Percentiles rank a stretch among this genome's conserved stretches.
phyloP scores from a whole-genome alignment of 306 rosid genomes.

The Comarum palustre region DNA sequence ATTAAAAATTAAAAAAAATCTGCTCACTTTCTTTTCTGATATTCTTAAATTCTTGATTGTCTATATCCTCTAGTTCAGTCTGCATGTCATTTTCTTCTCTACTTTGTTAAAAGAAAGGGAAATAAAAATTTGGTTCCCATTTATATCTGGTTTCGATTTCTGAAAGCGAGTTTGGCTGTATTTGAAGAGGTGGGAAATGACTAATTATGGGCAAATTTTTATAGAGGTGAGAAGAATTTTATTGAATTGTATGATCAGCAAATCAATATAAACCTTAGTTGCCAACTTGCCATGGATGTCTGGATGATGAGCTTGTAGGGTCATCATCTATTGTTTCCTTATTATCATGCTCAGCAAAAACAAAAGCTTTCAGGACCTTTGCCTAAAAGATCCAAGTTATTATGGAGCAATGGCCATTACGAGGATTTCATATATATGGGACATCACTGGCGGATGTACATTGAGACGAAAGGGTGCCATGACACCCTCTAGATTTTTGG shows the following conservation, averaged over 20 bases:
- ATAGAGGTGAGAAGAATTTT: background rate
- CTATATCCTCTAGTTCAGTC: background rate
- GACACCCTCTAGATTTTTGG: too few species aligned
- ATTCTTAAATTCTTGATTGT: background rate
- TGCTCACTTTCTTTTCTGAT: background rate
- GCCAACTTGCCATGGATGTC: background rate
- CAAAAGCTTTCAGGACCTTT: background rate
- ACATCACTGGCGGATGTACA: too few species aligned
- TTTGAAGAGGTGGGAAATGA: constrained; percentile 16
- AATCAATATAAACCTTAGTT: background rate
- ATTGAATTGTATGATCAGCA: background rate
- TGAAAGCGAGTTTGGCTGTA: constrained; percentile 15
- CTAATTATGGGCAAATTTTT: constrained; percentile 5
- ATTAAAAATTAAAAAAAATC: background rate
- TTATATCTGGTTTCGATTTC: constrained; percentile 11
- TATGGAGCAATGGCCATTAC: background rate
- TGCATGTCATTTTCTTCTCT: background rate
- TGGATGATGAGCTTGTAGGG: constrained; percentile 18
- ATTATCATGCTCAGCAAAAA: constrained; percentile 3
- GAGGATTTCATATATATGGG: background rate
- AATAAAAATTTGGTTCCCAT: background rate
- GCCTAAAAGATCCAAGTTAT: background rate
- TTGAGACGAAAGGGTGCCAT: too few species aligned
- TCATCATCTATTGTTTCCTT: background rate
- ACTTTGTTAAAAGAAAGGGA: background rate